Percentiles rank a stretch among this genome's conserved stretches.
Evolutionary conservation across 1,284 basidiomycete genomes (phyloP).

Genomic region (Cutaneotrichosporon mucoides): DNA sequence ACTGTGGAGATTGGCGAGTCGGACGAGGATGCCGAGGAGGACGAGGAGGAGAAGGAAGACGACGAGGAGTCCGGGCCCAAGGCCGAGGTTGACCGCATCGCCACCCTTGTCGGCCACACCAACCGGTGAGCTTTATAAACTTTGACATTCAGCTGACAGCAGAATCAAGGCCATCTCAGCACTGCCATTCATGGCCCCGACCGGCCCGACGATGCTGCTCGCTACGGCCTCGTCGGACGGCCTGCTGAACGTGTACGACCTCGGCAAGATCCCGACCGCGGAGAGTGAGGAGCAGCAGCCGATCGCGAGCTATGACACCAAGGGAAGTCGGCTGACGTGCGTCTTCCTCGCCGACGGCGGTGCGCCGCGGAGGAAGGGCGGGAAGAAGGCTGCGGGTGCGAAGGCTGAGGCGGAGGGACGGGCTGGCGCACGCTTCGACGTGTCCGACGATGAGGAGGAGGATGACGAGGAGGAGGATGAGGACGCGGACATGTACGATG

Average conservation of each 20-base stretch:
- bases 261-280: slow-evolving; percentile 52
- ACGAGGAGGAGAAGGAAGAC: slow-evolving; percentile 25
- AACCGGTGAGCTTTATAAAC: slow-evolving; percentile 22
- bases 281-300: slow-evolving; percentile 47
- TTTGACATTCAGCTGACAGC: neutral
- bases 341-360: slow-evolving; percentile 61
- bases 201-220: slow-evolving; percentile 57
- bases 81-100: slow-evolving; percentile 35
- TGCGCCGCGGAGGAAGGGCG: slow-evolving; percentile 39
- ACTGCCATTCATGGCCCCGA: slow-evolving; percentile 28
- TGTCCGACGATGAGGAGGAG: slow-evolving; percentile 26
- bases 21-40: slow-evolving; percentile 18
- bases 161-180: slow-evolving; percentile 47
- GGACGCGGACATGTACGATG: slow-evolving; percentile 21
- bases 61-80: slow-evolving; percentile 25
- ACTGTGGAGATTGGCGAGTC: slow-evolving; percentile 38
- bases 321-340: slow-evolving; percentile 77
- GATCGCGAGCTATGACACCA: slow-evolving; percentile 69
- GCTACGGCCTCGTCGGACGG: slow-evolving; percentile 80
- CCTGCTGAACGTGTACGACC: slow-evolving; percentile 71
- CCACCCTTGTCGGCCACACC: slow-evolving; percentile 42
- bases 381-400: slow-evolving; percentile 45
- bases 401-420: slow-evolving; percentile 30
- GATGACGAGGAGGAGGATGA: slow-evolving; percentile 30
- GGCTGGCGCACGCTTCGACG: slow-evolving; percentile 24